Base-by-base conservation (phyloP, 108 stramenopile species). In the Fistulifera solaris region DNA sequence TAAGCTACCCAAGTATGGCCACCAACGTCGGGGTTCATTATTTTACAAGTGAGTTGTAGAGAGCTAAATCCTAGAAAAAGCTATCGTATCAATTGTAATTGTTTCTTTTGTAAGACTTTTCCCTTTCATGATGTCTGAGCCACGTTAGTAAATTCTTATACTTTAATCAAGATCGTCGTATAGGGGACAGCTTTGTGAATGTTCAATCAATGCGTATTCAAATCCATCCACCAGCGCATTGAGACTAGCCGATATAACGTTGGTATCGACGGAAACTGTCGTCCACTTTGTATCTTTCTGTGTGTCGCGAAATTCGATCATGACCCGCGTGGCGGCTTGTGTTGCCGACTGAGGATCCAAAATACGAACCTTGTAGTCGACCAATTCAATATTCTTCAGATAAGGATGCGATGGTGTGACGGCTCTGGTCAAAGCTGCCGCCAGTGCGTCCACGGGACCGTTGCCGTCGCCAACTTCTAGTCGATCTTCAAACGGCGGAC, bases 311-410 rank as follows among this genome's bases (percentile, higher is more conserved):
- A 87, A 87, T 56, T 93, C 89, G 61, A 93, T 92, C 88, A 93
- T 70, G 39, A 96, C 93, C 28, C 95, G 74, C 8, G 93, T 94
- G 14, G 87, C 90, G 22, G 95, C 93, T 19, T 53, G 60, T 15
- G 95, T 94, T 7, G 89, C 92, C 18, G 80, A 75, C 47, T 73
- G 77, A 0, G 87, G 90, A 61, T 96, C 93, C 31, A 96, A 58
- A 54, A 96, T 96, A 24, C 93, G 87, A 16, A 96, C 95, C 74
- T 94, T 94, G 85, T 96, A 96, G 61, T 96, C 95, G 11, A 83
- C 70, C 35, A 96, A 63, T 49, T 83, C 77, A 0, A 96, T 68
- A 26, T 65, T 56, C 12, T 73, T 43, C 25, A 96, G 61, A 22
- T 39, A 56, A 1, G 95, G 93, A 53, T 92, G 87, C 25, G 73